Conservation (phyloP, 768 basidiomycete genomes). For the Russula olivacea region DNA sequence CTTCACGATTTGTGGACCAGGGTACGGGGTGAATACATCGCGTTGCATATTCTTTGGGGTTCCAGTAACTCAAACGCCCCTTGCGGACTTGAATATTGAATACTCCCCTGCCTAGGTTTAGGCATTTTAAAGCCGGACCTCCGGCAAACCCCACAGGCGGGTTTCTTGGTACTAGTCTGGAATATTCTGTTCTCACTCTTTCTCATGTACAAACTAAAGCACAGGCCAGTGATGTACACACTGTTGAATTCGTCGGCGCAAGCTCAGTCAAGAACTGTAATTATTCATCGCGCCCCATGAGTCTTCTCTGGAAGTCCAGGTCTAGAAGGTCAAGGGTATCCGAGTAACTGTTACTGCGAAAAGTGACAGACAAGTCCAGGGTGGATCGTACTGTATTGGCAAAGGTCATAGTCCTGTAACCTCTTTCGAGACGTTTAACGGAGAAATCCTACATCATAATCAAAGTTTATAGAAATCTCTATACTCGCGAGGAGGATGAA, state of each 20-base stretch:
- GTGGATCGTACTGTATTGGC: not conserved
- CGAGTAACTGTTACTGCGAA: not conserved
- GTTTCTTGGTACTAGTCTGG: no score
- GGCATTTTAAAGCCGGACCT: no score
- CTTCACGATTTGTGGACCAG: no score
- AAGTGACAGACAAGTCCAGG: slow-evolving; percentile 16
- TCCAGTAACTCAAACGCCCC: not conserved
- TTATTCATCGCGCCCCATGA: not conserved
- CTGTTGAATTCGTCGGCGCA: not conserved
- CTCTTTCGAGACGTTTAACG: slow-evolving; percentile 28
- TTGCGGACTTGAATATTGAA: not conserved
- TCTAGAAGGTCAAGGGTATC: not conserved
- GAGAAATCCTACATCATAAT: slow-evolving; percentile 8
- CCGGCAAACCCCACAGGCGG: no score
- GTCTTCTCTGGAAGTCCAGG: not conserved
- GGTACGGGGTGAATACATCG: no score
- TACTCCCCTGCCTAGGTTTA: no score
- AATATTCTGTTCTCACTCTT: not conserved
- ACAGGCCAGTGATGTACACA: no score
- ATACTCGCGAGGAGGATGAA: not conserved
- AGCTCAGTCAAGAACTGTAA: not conserved
- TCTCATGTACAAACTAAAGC: not conserved
- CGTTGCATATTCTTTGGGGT: no score
- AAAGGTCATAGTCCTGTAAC: slow-evolving; percentile 14
- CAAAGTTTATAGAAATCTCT: slow-evolving; percentile 9